Evolutionary conservation across 768 basidiomycete species (phyloP), one percentile per base, ranked within the genome.

Genomic region (Inosperma sp.): DNA sequence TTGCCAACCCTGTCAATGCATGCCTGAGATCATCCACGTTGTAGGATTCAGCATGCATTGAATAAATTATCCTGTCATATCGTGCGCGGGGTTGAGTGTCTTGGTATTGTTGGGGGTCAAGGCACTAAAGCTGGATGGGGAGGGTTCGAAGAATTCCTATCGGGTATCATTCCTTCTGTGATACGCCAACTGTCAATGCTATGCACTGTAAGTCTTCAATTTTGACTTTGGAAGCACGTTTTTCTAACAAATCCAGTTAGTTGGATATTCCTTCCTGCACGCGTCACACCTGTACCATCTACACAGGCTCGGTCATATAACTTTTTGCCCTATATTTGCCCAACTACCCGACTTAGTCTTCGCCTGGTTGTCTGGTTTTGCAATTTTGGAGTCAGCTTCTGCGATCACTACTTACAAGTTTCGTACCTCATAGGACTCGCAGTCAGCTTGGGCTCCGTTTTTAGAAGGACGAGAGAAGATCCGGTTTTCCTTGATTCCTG

Each of bases 21-120:
- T 98, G n/a, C 96, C 96, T n/a, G 96, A 99, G 67, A 90, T 99
- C 62, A 84, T 92, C 85, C 84, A 97, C 58, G 96, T n/a, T n/a
- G n/a, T 94, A 16, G 96, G 93, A 1, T 58, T 93, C 30, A 84
- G 88, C 54, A 84, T 92, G 0, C 93, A 97, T 60, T 95, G 93
- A 90, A 99, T 98, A 70, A 90, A 98, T 49, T 98, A 96, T 62
- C 96, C 96, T 0, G 74, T 94, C n/a, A n/a, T n/a, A n/a, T n/a
- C 56, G 81, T 99, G 49, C 97, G 97, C 63, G 89, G 86, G 0
- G 77, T 86, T n/a, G 79, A 82, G 30, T 83, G 90, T 53, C 68
- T 93, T 49, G 79, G 81, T 1, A 73, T 78, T 35, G 67, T 86
- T 41, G 67, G 67, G 13, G 52, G 61, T 26, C 60, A 21, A 42